Evolutionary conservation across 805 yeast genomes (phyloP).

Genomic region (Lipomyces yamadae): DNA sequence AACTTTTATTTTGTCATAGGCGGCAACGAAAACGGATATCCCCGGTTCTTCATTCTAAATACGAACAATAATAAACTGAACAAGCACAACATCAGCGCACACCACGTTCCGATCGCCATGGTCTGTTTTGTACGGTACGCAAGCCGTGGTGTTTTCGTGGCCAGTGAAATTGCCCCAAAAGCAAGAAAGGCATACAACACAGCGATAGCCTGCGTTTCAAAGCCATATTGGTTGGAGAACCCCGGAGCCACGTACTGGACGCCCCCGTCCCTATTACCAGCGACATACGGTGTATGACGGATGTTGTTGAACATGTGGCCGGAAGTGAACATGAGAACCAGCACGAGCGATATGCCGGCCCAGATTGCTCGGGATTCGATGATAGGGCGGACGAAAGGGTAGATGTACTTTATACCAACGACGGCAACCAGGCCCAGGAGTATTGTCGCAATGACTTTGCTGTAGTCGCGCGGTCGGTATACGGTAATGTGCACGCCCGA

Average conservation of each 20-base stretch:
- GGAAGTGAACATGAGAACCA: conserved; percentile 71
- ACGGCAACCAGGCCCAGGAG: conserved; percentile 15
- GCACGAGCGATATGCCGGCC: conserved; percentile 69
- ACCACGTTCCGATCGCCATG: conserved; percentile 53
- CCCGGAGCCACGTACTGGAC: conserved; percentile 63
- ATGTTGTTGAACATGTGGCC: conserved; percentile 96
- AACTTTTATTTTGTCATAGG: conserved; percentile 28
- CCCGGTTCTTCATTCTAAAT: conserved; percentile 70
- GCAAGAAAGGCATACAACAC: conserved; percentile 66
- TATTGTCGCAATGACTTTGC: conserved; percentile 29
- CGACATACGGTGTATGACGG: conserved; percentile 65
- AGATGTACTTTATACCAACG: conserved; percentile 19
- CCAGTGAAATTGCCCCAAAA: conserved; percentile 60
- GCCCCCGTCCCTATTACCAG: conserved; percentile 50
- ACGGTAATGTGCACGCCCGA: conserved; percentile 38
- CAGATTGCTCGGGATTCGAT: conserved; percentile 50
- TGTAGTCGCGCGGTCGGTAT: conserved; percentile 45
- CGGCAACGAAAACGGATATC: conserved; percentile 73
- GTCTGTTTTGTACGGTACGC: conserved; percentile 55
- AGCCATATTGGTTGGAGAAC: conserved; percentile 77
- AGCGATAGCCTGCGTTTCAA: conserved; percentile 86
- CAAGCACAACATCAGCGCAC: conserved; percentile 55
- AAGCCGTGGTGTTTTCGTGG: conserved; percentile 60
- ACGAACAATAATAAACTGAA: conserved; percentile 69
- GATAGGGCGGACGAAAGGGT: conserved; percentile 29